Evolutionary conservation across 1,284 basidiomycete species (phyloP), one percentile per base, ranked within the genome.

Genomic region (Fomitopsis betulina): DNA sequence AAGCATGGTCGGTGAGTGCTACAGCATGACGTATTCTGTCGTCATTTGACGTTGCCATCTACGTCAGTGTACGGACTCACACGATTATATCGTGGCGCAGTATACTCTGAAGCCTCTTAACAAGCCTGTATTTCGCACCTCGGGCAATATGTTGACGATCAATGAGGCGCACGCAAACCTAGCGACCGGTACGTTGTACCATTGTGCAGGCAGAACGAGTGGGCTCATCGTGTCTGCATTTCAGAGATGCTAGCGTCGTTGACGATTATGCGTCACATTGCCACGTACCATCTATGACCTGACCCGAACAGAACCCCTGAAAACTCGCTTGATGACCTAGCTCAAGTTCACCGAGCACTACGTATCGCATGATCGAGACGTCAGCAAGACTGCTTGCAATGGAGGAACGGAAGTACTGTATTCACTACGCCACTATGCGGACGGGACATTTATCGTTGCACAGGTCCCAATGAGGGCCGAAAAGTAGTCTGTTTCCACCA

Each of bases 1-100:
- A 87, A 56, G 85, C 89, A 72, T 89, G 87, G 87, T 78, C 85
- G 65, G 87, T 89, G 66, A 65, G 84, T 78, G 55, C 3, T 32
- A 35, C 21, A 7, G 8, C 51, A 30, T 38, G 51, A 13, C 49
- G 19, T 49, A 30, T 55, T 53, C 59, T 21, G 57, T 56, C 53
- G 57, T 58, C 57, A 38, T 19, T 60, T 57, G 53, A 57, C 38
- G 32, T 15, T 51, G 32, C 35, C 21, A 21, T 39, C 27, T 39
- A 27, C 13, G 30, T 21, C 60, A 89, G 87, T 89, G 85, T 63
- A 75, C 82, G 33, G 84, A 75, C 51, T 72, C 74, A 50, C 82
- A 82, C 38, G 78, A 84, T 66, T 88, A 86, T 67, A 79, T 89
- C 59, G 83, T 88, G 40, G 76, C 83, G 59, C 73, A 77, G 38